Evolutionary conservation across 345 rosid genomes (phyloP).

Genomic region (Populus ilicifolia): DNA sequence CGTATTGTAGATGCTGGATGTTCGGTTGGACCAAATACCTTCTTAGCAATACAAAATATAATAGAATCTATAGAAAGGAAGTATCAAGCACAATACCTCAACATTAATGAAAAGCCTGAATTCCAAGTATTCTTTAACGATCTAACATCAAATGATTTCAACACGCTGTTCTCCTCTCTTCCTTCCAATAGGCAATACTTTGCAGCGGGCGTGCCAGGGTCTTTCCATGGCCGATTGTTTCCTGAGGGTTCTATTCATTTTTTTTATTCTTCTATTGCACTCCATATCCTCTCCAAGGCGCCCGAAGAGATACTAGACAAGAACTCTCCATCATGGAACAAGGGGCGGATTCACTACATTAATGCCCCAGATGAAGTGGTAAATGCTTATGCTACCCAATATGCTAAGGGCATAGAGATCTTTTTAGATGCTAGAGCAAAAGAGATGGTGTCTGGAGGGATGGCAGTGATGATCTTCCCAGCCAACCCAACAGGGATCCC

Average conservation of each 20-base stretch:
- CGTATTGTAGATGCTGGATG: conserved; percentile 64
- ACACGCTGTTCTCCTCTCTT: conserved; percentile 42
- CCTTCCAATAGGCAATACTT: conserved; percentile 11
- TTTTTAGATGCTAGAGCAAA: conserved; percentile 39
- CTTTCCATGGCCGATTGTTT: conserved; percentile 10
- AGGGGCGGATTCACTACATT: conserved; percentile 36
- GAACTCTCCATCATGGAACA: conserved; percentile 38
- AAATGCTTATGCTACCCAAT: conserved; percentile 34
- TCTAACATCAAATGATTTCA: conserved; percentile 49
- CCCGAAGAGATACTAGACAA: conserved; percentile 1
- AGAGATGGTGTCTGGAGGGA: conserved; percentile 35
- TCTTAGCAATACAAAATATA: conserved; percentile 39
- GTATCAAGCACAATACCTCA: conserved; percentile 16
- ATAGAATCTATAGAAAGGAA: conserved; percentile 30
- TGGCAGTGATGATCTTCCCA: conserved; percentile 33
- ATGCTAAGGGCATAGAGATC: conserved; percentile 28
- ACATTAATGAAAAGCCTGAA: conserved; percentile 22
- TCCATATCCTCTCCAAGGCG: conserved; percentile 7
- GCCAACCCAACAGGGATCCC: conserved; percentile 26
- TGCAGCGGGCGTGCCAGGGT: conserved; percentile 2
- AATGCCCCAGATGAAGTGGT: conserved; percentile 28
- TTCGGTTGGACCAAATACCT: conserved; percentile 62
- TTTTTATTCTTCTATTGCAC: background rate
- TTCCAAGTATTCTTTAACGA: conserved; percentile 55
- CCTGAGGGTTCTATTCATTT: conserved; percentile 4